Evolutionary conservation across 331 rosid species (phyloP), one percentile per base, ranked within the genome.

Genomic region (Rhamnella rubrinervis): DNA sequence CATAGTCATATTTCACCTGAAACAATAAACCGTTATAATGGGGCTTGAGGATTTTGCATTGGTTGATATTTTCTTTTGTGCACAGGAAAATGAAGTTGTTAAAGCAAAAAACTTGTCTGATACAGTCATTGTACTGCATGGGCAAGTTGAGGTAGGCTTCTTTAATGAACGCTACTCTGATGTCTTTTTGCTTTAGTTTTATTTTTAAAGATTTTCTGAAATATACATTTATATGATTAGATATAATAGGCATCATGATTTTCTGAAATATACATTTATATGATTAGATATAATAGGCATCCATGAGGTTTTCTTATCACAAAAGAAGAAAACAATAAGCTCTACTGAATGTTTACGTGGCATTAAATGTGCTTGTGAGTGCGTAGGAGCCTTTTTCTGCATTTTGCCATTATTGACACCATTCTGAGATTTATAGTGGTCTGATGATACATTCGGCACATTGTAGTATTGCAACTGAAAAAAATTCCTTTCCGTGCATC

Each of bases 11-110:
- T 4, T 31, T 31, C 35, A 31, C 35, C 3, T 31, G 35, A 31
- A 31, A 31, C 35, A 4, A 31, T 31, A 31, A 31, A 31, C 35
- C 4, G 5, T 31, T 31, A 31, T 31, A 31, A 31, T 65, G 64
- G 37, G 50, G 10, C 17, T 50, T 68, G 69, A 38, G 41, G 17
- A 63, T 65, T 52, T 8, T 51, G 38, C 20, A 53, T 53, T 17
- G 67, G 58, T 75, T 84, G 60, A 78, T 76, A 67, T 76, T 63
- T 62, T 77, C 67, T 67, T 55, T 66, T 75, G 16, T 66, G 70
- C 76, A 73, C 91, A 95, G 98, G 98, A 96, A 70, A 85, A 82
- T 77, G 98, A 95, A 71, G 96, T 95, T 72, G 98, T 95, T 61
- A 89, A 89, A 76, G 98, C 95, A 20, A 95, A 95, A 78, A 91